Percentiles rank a stretch among this genome's conserved stretches.
phyloP scores from a whole-genome alignment of 1,139 yeast species.

The Pichia sp. region DNA sequence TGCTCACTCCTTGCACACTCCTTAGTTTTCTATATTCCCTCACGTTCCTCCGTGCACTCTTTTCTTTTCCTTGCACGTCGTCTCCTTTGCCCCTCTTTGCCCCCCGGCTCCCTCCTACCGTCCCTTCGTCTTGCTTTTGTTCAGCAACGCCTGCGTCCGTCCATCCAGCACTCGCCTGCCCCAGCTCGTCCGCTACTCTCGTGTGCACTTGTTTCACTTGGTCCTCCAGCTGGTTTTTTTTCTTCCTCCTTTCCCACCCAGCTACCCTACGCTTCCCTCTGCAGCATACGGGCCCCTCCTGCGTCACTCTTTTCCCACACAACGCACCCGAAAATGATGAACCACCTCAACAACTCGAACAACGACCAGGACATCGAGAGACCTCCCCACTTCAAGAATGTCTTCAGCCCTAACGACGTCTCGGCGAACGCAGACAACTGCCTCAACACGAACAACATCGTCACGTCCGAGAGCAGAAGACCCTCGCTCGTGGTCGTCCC shows the following conservation, averaged over 20 bases:
- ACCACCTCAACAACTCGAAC: conserved; percentile 32
- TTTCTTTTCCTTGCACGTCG: background rate
- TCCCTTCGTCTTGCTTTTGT: background rate
- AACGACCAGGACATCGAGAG: conserved; percentile 29
- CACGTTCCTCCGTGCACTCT: too few relatives aligned
- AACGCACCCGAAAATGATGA: conserved; percentile 8
- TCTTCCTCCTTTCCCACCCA: background rate
- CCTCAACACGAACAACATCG: conserved; percentile 17
- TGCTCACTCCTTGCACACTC: too few relatives aligned
- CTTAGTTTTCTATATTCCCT: too few relatives aligned
- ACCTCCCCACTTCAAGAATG: conserved; percentile 29
- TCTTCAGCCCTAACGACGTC: conserved; percentile 18
- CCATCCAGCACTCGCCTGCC: too few relatives aligned
- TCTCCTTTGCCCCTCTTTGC: too few relatives aligned
- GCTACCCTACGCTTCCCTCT: background rate
- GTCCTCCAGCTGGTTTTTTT: background rate
- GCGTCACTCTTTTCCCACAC: background rate
- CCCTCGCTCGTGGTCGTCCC: conserved; percentile 26
- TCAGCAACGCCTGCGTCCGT: background rate
- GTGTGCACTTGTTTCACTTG: background rate
- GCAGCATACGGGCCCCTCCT: too few relatives aligned
- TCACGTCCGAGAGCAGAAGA: conserved; percentile 28
- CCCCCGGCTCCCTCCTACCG: too few relatives aligned
- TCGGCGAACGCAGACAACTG: conserved; percentile 7
- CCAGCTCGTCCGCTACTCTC: too few relatives aligned